Conservation (phyloP, 139 green algal genomes). For the Pleodorina starrii region DNA sequence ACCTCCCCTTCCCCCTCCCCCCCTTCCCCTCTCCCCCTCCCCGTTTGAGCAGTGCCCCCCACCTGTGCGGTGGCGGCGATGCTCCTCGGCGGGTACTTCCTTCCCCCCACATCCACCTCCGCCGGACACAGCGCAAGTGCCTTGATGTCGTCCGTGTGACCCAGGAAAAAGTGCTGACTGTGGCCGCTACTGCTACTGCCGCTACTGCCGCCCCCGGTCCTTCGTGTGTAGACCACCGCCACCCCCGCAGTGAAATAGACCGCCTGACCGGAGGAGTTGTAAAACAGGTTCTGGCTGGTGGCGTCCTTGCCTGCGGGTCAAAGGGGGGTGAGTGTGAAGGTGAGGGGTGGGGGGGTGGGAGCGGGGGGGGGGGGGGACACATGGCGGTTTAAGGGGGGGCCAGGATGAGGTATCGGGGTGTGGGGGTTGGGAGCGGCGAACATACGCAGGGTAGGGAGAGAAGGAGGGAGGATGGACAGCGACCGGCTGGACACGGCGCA, state of each 20-base stretch:
- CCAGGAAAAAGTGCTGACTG: constrained; percentile 82
- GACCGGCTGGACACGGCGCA: no score
- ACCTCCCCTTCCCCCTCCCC: no score
- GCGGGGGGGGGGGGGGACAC: no score
- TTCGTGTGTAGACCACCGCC: constrained; percentile 73
- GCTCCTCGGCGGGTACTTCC: constrained; percentile 62
- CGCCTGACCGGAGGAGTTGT: constrained; percentile 64
- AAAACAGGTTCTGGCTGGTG: constrained; percentile 74
- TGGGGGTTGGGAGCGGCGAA: no score
- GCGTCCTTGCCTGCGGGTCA: constrained; percentile 66
- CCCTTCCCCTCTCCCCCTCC: neutral
- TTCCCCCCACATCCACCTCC: constrained; percentile 55
- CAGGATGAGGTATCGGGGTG: no score
- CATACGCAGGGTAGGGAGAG: no score
- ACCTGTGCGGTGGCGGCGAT: constrained; percentile 79
- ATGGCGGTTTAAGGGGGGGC: no score
- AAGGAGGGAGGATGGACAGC: no score
- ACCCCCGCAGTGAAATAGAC: constrained; percentile 75
- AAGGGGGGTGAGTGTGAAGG: no score
- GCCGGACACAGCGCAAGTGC: constrained; percentile 67
- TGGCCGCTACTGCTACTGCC: neutral
- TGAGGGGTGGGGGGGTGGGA: neutral
- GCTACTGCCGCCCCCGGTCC: neutral
- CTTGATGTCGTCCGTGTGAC: constrained; percentile 83
- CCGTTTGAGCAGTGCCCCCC: no score